Base-by-base conservation (phyloP, 192 early-diverging fungal species). In the Coemansia asiatica region DNA sequence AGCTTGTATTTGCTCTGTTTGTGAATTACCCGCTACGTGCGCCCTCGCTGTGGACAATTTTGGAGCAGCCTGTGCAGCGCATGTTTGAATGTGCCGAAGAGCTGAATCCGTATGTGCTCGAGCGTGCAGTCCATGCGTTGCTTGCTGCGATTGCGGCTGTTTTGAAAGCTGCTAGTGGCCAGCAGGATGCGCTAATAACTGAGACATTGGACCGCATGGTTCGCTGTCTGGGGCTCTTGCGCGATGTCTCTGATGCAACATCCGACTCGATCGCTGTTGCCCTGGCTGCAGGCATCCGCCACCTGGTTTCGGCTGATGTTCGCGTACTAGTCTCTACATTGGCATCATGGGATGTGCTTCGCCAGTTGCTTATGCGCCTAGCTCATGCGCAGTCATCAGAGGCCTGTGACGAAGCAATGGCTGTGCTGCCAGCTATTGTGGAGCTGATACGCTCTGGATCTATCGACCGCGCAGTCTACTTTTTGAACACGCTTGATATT, bases 51-150 rank as follows among this genome's bases (percentile, higher is more conserved):
- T 86, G 88, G 92, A 85, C 89, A 16, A 78, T 83, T 23, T 83
- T 92, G 2, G 87, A 87, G 56, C 74, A 83, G 48, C 87, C 94
- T 33, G 80, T 96, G 50, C 84, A 84, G 63, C 82, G 80, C 21
- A 90, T 96, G 56, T 62, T 98, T 19, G 79, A 83, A n/a, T 79
- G 89, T 25, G 86, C 90, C 18, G 82, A 77, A 49, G 80, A 65
- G 9, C 79, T 87, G 33, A 89, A 89, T 53, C 76, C 83, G 1
- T 64, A 90, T 33, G 68, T 94, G 19, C 82, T 96, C 8, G 91
- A 96, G 76, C 79, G 93, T 15, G 86, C 89, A 0, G 91, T 95
- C 6, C 85, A 88, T 6, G 88, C 87, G 7, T 60, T 94, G n/a
- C 71, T 83, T n/a, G 83, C 90, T 2, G 69, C 93, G 61, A 90